Evolutionary conservation across 495 filamentous ascomycete genomes (phyloP), one percentile per base, ranked within the genome.

Genomic region (Penicillium goetzii): DNA sequence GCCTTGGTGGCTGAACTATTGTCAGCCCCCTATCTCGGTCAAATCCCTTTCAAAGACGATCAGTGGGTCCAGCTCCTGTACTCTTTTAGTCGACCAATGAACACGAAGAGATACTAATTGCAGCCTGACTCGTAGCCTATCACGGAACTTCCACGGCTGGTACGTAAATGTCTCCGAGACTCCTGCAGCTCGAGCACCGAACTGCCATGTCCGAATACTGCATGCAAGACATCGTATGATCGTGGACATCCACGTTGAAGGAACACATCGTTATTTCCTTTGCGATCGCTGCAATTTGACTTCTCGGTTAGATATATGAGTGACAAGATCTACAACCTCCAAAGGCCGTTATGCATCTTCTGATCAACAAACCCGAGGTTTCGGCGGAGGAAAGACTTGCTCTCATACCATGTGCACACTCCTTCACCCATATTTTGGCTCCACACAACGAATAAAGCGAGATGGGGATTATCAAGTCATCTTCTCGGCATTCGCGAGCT

Each of bases 351-450:
- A 49, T 14, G 10, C 21, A 47, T 58, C 32, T 14, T 33, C 32
- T 40, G 57, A 59, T 40, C 43, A 49, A 49, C 34, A 23, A 34
- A 21, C 19, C 56, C 56, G 56, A 58, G 40, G 40, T 58, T 49
- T 47, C 56, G 30, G 26, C 3, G 28, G 12, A 33, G 7, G 30
- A 9, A 54, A 9, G 14, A 4, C 17, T 54, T n/a, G 28, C 25
- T 14, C 10, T n/a, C 12, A 5, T 36, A 19, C 45, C 57, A 59
- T 59, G 32, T 59, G 57, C 43, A 30, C 26, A 36, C 28, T 36
- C 32, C 6, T 12, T 38, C 6, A 38, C 57, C 33, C 9, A 4
- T 25, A 26, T 11, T 19, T 19, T 3, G 12, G 28, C 40, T 15
- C 41, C 28, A 47, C 56, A 25, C 10, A 41, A 12, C 1, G 11